Evolutionary conservation across 129 eudicot genomes (phyloP).

Genomic region (Pittosporum tobira): DNA sequence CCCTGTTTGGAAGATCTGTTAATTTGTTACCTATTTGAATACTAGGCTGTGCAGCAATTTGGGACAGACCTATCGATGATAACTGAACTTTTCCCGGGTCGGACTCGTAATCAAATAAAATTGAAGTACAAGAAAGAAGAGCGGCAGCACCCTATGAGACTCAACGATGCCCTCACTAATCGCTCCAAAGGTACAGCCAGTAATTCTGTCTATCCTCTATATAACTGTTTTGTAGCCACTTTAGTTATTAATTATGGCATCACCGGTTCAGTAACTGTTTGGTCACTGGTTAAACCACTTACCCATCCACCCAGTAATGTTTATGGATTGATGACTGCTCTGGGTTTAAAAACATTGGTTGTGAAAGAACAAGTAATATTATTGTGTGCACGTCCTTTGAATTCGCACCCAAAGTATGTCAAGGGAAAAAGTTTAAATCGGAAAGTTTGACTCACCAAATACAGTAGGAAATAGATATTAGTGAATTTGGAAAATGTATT

Average conservation of each 20-base stretch:
- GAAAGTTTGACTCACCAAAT: not conserved
- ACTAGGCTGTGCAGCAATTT: slow-evolving; percentile 70
- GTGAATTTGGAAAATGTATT: not conserved
- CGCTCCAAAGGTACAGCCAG: slow-evolving; percentile 42
- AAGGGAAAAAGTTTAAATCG: too few species aligned
- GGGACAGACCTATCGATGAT: slow-evolving; percentile 83
- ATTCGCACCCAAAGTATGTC: too few species aligned
- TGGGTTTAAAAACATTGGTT: too few species aligned
- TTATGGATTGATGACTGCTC: too few species aligned
- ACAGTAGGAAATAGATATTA: not conserved
- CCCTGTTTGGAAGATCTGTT: not conserved
- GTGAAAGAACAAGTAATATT: too few species aligned
- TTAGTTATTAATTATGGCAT: too few species aligned
- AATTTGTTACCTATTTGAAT: slow-evolving; percentile 1
- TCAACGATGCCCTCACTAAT: slow-evolving; percentile 70
- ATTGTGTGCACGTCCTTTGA: too few species aligned
- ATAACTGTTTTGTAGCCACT: not conserved
- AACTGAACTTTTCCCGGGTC: slow-evolving; percentile 75
- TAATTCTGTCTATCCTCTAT: slow-evolving; percentile 5
- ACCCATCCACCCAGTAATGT: not conserved
- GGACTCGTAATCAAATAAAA: slow-evolving; percentile 67
- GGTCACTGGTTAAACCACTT: too few species aligned
- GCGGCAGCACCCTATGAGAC: slow-evolving; percentile 57
- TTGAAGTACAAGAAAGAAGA: slow-evolving; percentile 80
- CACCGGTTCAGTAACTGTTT: too few species aligned